Conservation (phyloP, 768 basidiomycete genomes). For the Leccinellum albellum region DNA sequence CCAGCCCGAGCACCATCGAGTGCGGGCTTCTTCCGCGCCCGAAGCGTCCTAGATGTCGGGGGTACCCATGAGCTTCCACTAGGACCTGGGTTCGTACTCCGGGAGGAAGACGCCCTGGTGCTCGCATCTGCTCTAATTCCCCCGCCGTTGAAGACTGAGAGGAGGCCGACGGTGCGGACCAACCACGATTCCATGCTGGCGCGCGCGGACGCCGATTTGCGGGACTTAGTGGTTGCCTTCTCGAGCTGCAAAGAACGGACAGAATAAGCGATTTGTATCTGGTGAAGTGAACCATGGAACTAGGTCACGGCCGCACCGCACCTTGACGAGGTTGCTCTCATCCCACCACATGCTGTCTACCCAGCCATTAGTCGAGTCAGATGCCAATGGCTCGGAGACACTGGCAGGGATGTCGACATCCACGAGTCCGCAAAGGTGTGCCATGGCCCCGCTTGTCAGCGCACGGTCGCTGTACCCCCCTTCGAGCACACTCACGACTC, state of each 20-base stretch:
- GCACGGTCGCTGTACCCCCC: slow-evolving; percentile 94
- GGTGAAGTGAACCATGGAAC: neutral
- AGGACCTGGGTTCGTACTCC: neutral
- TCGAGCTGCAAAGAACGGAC: slow-evolving; percentile 46
- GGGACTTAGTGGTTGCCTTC: slow-evolving; percentile 59
- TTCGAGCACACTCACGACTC: slow-evolving; percentile 85
- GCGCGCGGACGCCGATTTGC: slow-evolving; percentile 39
- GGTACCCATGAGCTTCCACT: slow-evolving; percentile 17
- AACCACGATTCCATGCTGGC: slow-evolving; percentile 51
- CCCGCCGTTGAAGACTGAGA: slow-evolving; percentile 5
- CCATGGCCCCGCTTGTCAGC: slow-evolving; percentile 77
- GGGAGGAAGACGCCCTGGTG: slow-evolving; percentile 1
- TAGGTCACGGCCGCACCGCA: slow-evolving; percentile 17
- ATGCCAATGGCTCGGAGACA: neutral
- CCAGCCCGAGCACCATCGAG: neutral
- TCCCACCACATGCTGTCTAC: slow-evolving; percentile 64
- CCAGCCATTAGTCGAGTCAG: neutral
- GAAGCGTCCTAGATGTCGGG: slow-evolving; percentile 44
- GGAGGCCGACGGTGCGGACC: slow-evolving; percentile 41
- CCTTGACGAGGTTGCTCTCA: slow-evolving; percentile 55
- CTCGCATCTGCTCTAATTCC: neutral
- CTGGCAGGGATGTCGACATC: neutral
- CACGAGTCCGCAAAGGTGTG: slow-evolving; percentile 70
- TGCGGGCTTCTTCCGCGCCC: slow-evolving; percentile 40
- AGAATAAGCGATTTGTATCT: neutral